Percentiles rank a stretch among this genome's conserved stretches.
These are phyloP conservation scores for Teunomyces pallodes DNA, from an alignment of 805 yeast genomes.

Conservation along the genomic window DNA sequence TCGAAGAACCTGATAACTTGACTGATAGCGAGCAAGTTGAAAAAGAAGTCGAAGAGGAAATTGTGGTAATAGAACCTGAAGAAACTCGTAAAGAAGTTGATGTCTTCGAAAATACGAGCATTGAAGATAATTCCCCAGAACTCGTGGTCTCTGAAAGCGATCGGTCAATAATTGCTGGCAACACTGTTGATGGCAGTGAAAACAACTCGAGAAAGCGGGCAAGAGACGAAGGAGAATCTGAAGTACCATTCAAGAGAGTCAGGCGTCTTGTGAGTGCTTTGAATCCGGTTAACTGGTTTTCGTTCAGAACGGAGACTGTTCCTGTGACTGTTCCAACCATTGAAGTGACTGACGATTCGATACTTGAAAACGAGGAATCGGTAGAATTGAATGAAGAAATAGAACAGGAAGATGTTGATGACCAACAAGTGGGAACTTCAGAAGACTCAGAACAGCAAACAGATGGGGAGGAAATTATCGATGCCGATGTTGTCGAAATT, in stretches of 20 bases:
- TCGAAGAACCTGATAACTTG: neutral
- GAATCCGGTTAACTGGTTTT: neutral
- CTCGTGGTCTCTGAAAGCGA: no score
- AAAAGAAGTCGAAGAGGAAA: neutral
- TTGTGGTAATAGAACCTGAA: neutral
- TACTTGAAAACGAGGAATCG: neutral
- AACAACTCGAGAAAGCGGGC: neutral
- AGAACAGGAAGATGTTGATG: neutral
- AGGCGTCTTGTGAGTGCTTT: neutral
- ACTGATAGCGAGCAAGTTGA: neutral
- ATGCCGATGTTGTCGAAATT: neutral
- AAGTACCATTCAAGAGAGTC: neutral
- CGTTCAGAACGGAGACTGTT: neutral
- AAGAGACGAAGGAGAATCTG: neutral
- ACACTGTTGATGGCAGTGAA: neutral
- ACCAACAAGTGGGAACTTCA: neutral
- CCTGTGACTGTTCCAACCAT: neutral
- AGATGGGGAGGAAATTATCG: neutral
- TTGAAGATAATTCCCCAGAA: neutral
- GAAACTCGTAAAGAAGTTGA: neutral
- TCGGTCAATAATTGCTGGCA: neutral
- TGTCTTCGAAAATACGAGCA: neutral
- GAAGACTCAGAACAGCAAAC: neutral
- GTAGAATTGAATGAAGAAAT: neutral
- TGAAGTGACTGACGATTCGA: neutral